Conservation (phyloP, 2,329 filamentous ascomycete species). For the Alternaria sp. region DNA sequence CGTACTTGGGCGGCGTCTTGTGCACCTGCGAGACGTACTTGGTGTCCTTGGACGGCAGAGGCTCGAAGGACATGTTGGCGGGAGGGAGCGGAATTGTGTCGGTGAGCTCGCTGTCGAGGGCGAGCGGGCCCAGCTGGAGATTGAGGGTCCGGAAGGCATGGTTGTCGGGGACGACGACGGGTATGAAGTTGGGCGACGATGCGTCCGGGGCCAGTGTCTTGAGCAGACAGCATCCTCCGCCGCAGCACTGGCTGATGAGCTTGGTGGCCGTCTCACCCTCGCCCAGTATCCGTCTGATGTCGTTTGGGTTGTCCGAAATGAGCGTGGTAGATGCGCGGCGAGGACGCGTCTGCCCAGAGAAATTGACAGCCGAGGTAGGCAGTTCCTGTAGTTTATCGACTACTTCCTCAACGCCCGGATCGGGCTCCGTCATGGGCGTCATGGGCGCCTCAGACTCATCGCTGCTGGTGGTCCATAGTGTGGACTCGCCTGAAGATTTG, state of each 20-base stretch:
- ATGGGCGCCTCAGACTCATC: slow-evolving; percentile 52
- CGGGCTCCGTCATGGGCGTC: slow-evolving; percentile 53
- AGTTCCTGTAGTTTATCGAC: slow-evolving; percentile 51
- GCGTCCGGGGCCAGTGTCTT: slow-evolving; percentile 60
- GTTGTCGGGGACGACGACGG: slow-evolving; percentile 73
- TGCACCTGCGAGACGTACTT: slow-evolving; percentile 53
- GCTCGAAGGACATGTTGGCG: slow-evolving; percentile 74
- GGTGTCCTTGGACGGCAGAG: slow-evolving; percentile 56
- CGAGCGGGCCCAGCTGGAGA: slow-evolving; percentile 77
- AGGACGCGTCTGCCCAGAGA: slow-evolving; percentile 46
- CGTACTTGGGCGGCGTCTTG: slow-evolving; percentile 80
- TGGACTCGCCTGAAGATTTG: slow-evolving; percentile 50
- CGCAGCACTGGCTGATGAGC: slow-evolving; percentile 68
- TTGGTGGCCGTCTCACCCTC: slow-evolving; percentile 62
- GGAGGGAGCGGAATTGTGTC: slow-evolving; percentile 75
- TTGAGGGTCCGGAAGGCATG: slow-evolving; percentile 81
- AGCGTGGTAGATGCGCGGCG: slow-evolving; percentile 74
- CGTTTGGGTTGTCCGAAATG: slow-evolving; percentile 64
- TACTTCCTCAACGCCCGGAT: slow-evolving; percentile 51
- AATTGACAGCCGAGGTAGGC: slow-evolving; percentile 42
- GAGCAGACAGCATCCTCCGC: slow-evolving; percentile 69
- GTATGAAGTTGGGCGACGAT: slow-evolving; percentile 51
- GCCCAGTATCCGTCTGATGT: slow-evolving; percentile 65
- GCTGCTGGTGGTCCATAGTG: slow-evolving; percentile 51
- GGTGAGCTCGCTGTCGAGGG: slow-evolving; percentile 71